These are phyloP conservation scores for Phylloporus rhodoxanthus DNA, from an alignment of 768 basidiomycete genomes.

Conservation along the genomic window DNA sequence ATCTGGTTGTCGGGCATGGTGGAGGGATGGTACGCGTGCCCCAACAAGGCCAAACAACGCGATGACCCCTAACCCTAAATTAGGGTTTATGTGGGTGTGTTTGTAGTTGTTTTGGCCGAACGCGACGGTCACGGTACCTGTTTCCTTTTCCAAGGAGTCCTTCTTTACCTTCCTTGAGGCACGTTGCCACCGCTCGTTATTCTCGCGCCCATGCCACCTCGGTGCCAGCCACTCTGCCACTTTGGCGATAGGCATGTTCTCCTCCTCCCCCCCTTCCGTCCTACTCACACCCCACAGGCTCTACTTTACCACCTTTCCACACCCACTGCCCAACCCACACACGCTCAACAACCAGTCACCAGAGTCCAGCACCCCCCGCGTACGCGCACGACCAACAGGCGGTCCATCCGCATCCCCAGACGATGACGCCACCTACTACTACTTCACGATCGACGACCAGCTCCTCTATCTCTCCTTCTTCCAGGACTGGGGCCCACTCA, in stretches of 20 bases:
- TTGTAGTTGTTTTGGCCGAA: constrained; percentile 23
- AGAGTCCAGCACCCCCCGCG: constrained; percentile 51
- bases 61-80: constrained; percentile 19
- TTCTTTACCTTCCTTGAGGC: constrained; percentile 22
- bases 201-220: constrained; percentile 33
- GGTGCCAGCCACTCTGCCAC: constrained; percentile 73
- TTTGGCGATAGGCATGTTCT: constrained; percentile 66
- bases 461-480: constrained; percentile 90
- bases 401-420: constrained; percentile 65
- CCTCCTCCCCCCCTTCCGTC: neutral
- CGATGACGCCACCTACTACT: constrained; percentile 74
- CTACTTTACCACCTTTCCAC: constrained; percentile 85
- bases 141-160: constrained; percentile 29
- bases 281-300: constrained; percentile 44
- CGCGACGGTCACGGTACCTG: constrained; percentile 34
- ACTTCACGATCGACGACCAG: constrained; percentile 91
- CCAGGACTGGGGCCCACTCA: constrained; percentile 91
- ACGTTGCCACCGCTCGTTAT: constrained; percentile 25
- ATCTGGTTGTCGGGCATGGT: constrained; percentile 79
- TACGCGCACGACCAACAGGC: constrained; percentile 55
- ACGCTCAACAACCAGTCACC: constrained; percentile 54
- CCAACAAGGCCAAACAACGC: constrained; percentile 39
- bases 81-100: constrained; percentile 16
- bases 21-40: constrained; percentile 30
- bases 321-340: constrained; percentile 63